Percentiles rank a stretch among this genome's conserved stretches.
These are phyloP conservation scores for Alternaria rosae DNA, from an alignment of 2,329 filamentous ascomycete species.

Conservation along the genomic window DNA sequence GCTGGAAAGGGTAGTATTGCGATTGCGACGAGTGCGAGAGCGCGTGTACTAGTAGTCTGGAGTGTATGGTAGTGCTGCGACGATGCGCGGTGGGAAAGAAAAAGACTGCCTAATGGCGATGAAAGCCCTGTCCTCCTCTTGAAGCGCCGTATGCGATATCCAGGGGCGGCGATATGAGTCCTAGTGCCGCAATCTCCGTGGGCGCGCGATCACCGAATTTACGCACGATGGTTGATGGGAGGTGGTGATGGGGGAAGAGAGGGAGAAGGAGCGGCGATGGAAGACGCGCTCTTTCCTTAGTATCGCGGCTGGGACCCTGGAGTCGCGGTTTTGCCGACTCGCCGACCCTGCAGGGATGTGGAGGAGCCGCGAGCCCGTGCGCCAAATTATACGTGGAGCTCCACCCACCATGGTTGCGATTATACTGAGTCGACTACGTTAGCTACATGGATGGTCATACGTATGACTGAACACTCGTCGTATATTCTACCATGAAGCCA, in stretches of 20 bases:
- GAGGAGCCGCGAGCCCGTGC: conserved; percentile 21
- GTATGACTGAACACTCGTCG: neutral
- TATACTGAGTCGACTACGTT: neutral
- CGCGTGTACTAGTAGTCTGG: conserved; percentile 24
- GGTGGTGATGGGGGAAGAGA: conserved; percentile 4
- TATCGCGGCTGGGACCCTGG: conserved; percentile 25
- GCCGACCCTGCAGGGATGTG: conserved; percentile 5
- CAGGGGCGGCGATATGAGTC: neutral
- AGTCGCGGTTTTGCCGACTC: conserved; percentile 27
- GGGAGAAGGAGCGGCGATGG: neutral
- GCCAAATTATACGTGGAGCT: conserved; percentile 33
- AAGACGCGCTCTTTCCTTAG: conserved; percentile 14
- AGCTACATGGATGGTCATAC: neutral
- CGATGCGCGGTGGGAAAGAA: conserved; percentile 23
- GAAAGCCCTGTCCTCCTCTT: conserved; percentile 1
- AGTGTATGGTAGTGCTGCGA: conserved; percentile 26
- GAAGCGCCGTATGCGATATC: conserved; percentile 3
- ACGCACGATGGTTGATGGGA: conserved; percentile 14
- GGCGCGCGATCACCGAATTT: conserved; percentile 9
- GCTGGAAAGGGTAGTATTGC: conserved; percentile 12
- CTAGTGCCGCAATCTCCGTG: conserved; percentile 5
- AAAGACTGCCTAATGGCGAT: conserved; percentile 13
- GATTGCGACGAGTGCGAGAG: conserved; percentile 23
- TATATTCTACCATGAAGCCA: conserved; percentile 24
- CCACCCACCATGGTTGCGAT: neutral